These are phyloP conservation scores for Pleurotus eryngii DNA, from an alignment of 768 basidiomycete genomes.

Conservation along the genomic window DNA sequence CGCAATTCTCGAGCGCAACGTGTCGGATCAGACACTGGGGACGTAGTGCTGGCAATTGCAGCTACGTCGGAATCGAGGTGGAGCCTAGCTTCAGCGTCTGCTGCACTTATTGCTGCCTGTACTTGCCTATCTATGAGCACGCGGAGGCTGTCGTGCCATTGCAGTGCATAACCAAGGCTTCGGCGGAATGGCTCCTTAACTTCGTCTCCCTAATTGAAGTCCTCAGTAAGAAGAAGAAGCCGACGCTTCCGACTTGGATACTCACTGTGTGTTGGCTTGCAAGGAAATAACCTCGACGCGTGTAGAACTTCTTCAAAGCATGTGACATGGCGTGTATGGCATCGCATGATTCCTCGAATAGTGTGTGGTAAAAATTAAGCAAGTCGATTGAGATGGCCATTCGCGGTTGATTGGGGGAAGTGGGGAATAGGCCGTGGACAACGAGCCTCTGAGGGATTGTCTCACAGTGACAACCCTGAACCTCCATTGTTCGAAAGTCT, in stretches of 20 bases:
- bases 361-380: conserved; percentile 11
- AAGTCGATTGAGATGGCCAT: conserved; percentile 12
- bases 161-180: conserved; percentile 16
- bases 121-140: conserved; percentile 10
- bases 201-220: conserved; percentile 12
- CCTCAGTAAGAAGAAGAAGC: too few species aligned
- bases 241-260: background rate
- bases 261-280: background rate
- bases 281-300: conserved; percentile 6
- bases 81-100: background rate
- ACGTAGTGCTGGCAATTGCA: background rate
- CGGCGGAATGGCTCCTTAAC: conserved; percentile 18
- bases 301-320: conserved; percentile 11
- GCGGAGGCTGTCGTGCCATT: conserved; percentile 19
- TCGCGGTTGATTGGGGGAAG: conserved; percentile 12
- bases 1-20: conserved; percentile 17
- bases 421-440: conserved; percentile 11
- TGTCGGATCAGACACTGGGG: background rate
- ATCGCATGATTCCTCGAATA: conserved; percentile 15
- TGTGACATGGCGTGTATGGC: conserved; percentile 13
- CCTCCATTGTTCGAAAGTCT: conserved; percentile 7
- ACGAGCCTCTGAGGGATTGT: conserved; percentile 7
- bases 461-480: conserved; percentile 3
- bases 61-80: background rate
- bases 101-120: background rate